Percentiles rank a stretch among this genome's conserved stretches.
Evolutionary conservation across 2,329 filamentous ascomycete species (phyloP).

Genomic region (Cladosporium velox): DNA sequence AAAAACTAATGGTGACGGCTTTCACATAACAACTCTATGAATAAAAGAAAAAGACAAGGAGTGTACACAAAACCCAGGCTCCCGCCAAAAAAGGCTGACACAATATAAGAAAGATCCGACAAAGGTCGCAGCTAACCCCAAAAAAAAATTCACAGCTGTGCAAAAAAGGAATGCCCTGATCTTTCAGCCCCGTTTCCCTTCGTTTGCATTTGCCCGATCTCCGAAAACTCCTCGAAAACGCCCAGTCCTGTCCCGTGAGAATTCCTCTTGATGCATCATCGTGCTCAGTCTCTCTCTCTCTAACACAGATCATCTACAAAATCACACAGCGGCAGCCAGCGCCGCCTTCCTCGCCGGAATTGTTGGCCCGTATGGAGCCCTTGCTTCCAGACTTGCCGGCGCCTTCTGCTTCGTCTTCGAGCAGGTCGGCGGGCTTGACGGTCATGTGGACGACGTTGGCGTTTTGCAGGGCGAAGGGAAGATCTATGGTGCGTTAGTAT

Average conservation of each 20-base stretch:
- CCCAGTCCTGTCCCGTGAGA: neutral
- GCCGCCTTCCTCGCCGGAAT: slow-evolving; percentile 57
- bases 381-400: slow-evolving; percentile 71
- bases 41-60: neutral
- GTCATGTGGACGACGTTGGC: slow-evolving; percentile 95
- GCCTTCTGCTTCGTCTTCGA: slow-evolving; percentile 74
- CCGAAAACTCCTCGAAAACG: neutral
- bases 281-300: neutral
- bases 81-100: neutral
- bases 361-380: slow-evolving; percentile 40
- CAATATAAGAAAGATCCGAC: neutral
- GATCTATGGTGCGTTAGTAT: slow-evolving; percentile 56
- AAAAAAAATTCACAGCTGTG: neutral
- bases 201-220: neutral
- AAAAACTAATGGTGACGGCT: neutral
- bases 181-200: neutral
- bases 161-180: neutral
- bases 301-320: slow-evolving; percentile 43
- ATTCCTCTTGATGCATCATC: neutral
- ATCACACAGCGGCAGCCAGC: slow-evolving; percentile 67
- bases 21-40: neutral
- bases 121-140: too few species aligned
- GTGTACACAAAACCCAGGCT: neutral
- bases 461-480: slow-evolving; percentile 71
- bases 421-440: slow-evolving; percentile 78